Conservation (phyloP, 495 filamentous ascomycete genomes). For the Penicillium riverlandense region DNA sequence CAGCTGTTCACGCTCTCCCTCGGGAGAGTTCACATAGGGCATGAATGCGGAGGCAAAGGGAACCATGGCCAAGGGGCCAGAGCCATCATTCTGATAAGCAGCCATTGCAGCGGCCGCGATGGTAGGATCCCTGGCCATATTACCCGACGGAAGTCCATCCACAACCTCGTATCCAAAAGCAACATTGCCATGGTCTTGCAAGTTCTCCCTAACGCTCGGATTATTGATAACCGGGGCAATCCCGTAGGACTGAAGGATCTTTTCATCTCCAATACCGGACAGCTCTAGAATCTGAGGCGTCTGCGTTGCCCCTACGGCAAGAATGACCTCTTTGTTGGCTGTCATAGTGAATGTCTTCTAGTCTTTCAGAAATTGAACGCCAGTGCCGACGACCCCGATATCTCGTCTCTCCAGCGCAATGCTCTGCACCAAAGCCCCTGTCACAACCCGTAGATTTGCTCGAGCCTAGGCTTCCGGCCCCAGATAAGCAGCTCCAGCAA, state of each 20-base stretch:
- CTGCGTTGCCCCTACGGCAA: slow-evolving; percentile 50
- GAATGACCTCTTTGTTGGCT: slow-evolving; percentile 49
- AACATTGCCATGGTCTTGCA: slow-evolving; percentile 37
- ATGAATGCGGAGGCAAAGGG: slow-evolving; percentile 12
- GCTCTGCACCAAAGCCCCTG: slow-evolving; percentile 16
- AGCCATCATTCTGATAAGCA: slow-evolving; percentile 10
- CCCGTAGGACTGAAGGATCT: slow-evolving; percentile 1
- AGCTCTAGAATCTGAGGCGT: slow-evolving; percentile 54
- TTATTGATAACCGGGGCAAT: slow-evolving; percentile 21
- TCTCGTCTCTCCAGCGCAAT: slow-evolving; percentile 4
- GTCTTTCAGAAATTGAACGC: slow-evolving; percentile 22
- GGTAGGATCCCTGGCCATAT: slow-evolving; percentile 5
- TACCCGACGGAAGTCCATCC: slow-evolving; percentile 8
- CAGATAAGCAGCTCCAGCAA: slow-evolving; percentile 26
- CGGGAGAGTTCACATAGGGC: slow-evolving; percentile 4
- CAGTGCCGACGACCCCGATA: slow-evolving; percentile 13
- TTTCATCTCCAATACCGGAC: slow-evolving; percentile 48
- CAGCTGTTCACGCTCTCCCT: slow-evolving; percentile 1
- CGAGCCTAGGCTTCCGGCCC: slow-evolving; percentile 1
- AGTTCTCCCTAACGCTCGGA: slow-evolving; percentile 40
- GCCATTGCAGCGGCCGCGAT: slow-evolving; percentile 13
- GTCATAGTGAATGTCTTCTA: slow-evolving; percentile 22
- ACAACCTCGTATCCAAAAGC: slow-evolving; percentile 7
- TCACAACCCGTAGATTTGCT: slow-evolving; percentile 13
- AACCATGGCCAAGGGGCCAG: slow-evolving; percentile 12